phyloP scores from a whole-genome alignment of 169 alveolate species.

The Babesia ovata region DNA sequence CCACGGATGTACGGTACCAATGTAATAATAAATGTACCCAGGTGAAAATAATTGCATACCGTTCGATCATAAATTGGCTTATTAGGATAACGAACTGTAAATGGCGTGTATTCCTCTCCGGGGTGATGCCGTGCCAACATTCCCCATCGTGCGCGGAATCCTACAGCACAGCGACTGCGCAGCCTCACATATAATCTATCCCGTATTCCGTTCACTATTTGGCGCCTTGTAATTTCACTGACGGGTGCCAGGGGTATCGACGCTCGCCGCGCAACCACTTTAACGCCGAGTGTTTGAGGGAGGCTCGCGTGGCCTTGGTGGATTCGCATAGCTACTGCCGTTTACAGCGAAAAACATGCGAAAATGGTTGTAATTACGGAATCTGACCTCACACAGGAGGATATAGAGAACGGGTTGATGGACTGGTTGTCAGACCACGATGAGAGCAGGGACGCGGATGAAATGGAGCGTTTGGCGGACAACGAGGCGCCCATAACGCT shows the following conservation, averaged over 20 bases:
- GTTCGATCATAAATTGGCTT: too few species aligned
- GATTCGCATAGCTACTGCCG: neutral
- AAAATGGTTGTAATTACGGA: constrained; percentile 55
- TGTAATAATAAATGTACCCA: too few species aligned
- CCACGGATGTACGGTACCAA: too few species aligned
- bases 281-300: neutral
- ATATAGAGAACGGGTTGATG: constrained; percentile 60
- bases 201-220: neutral
- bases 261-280: neutral
- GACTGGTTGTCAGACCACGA: constrained; percentile 79
- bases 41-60: too few species aligned
- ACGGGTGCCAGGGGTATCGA: neutral
- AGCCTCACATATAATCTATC: neutral
- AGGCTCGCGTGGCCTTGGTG: constrained; percentile 6
- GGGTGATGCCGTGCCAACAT: neutral
- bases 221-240: neutral
- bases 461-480: constrained; percentile 56
- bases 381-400: constrained; percentile 67
- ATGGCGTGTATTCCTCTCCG: too few species aligned
- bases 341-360: neutral
- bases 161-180: neutral
- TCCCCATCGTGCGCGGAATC: constrained; percentile 6
- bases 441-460: constrained; percentile 69
- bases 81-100: too few species aligned
- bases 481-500: constrained; percentile 72